Conservation (phyloP, 2,329 filamentous ascomycete genomes). For the Scytalidium sp. region DNA sequence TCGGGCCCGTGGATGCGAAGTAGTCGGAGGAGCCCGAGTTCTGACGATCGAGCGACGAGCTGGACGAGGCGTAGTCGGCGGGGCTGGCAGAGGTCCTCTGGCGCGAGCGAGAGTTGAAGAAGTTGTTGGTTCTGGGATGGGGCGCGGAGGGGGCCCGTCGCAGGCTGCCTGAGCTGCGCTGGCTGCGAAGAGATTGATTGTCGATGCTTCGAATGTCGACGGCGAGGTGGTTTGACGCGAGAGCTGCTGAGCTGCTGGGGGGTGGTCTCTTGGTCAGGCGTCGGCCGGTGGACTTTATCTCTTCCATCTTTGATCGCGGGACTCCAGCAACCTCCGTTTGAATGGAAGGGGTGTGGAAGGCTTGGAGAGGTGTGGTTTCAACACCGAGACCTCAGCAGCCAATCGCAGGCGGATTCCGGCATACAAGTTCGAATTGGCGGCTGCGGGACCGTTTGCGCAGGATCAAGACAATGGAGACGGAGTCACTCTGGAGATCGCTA, state of each 20-base stretch:
- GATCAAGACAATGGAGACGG: neutral
- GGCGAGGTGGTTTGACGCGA: conserved; percentile 32
- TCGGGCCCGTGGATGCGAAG: conserved; percentile 13
- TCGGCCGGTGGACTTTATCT: conserved; percentile 37
- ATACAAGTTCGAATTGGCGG: conserved; percentile 3
- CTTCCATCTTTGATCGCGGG: conserved; percentile 21
- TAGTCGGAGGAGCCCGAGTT: conserved; percentile 24
- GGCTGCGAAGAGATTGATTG: conserved; percentile 56
- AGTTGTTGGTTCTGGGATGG: conserved; percentile 28
- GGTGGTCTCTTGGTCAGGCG: conserved; percentile 64
- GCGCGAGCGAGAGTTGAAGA: conserved; percentile 32
- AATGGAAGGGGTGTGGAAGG: neutral
- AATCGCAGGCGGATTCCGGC: neutral
- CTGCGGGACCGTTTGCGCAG: neutral
- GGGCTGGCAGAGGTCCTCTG: conserved; percentile 43
- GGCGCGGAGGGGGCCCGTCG: conserved; percentile 60
- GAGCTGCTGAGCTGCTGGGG: conserved; percentile 29
- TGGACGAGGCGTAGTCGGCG: conserved; percentile 36
- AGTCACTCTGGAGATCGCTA: neutral
- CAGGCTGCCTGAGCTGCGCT: conserved; percentile 62
- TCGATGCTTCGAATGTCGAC: conserved; percentile 50
- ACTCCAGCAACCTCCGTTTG: conserved; percentile 2
- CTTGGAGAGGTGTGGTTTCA: conserved; percentile 2
- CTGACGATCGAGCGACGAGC: conserved; percentile 29
- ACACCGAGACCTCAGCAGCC: neutral